Conservation (phyloP, 2,329 filamentous ascomycete genomes). For the Zarea fungicola region DNA sequence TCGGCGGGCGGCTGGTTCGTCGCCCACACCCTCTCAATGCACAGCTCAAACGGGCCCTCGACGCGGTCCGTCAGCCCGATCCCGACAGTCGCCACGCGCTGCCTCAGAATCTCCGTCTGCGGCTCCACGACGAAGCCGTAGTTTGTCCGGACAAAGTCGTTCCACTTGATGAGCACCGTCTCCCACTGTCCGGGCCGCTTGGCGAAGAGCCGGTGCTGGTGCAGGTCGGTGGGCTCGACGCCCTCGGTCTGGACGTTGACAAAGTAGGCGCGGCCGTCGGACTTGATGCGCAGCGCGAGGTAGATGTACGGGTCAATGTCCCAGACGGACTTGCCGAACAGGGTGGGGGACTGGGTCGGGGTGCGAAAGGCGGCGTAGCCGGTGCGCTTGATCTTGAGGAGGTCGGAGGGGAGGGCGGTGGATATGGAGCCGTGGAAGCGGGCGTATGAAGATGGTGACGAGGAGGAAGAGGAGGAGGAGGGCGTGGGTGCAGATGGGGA, state of each 20-base stretch:
- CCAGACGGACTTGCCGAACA: conserved; percentile 86
- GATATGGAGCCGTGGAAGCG: conserved; percentile 87
- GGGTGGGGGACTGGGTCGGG: conserved; percentile 63
- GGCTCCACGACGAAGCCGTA: conserved; percentile 89
- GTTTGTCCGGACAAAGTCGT: conserved; percentile 92
- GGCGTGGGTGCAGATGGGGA: conserved; percentile 14
- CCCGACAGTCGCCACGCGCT: conserved; percentile 80
- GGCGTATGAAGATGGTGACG: conserved; percentile 47
- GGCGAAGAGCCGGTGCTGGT: conserved; percentile 84
- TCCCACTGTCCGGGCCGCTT: conserved; percentile 84
- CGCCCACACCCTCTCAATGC: conserved; percentile 83
- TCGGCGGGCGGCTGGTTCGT: conserved; percentile 54
- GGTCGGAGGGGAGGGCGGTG: conserved; percentile 70
- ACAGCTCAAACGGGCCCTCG: conserved; percentile 82
- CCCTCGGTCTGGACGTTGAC: conserved; percentile 95
- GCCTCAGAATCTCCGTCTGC: conserved; percentile 80
- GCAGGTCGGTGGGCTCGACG: conserved; percentile 88
- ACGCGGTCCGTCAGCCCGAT: conserved; percentile 85
- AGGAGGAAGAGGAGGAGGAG: conserved; percentile 14
- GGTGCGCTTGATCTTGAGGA: conserved; percentile 67
- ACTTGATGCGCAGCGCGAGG: conserved; percentile 82
- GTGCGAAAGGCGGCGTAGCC: conserved; percentile 93
- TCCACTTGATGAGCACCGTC: conserved; percentile 85
- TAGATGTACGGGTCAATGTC: conserved; percentile 86
- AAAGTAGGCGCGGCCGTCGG: conserved; percentile 87